Evolutionary conservation across 116 monocot genomes (phyloP), one percentile per base, ranked within the genome.

Genomic region (Zostera marina): DNA sequence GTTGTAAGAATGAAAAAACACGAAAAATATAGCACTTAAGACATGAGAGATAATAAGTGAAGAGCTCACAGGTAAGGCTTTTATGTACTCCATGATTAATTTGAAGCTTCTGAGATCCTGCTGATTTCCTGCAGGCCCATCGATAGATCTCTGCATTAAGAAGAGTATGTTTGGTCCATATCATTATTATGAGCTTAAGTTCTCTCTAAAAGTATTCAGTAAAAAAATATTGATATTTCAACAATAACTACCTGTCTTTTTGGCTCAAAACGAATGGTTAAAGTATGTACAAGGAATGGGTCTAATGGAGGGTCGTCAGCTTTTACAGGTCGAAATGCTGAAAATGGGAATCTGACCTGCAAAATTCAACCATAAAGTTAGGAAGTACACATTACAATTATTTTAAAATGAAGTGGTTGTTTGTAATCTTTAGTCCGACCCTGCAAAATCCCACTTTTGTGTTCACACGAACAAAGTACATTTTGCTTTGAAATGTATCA

Each of bases 321-420:
- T 66, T 76, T 90, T 58, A 96, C 86, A 13, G 96, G 85, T 22
- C 89, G 85, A 62, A 96, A 96, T 66, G 85, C 66, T 70, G 96
- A 96, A 76, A 96, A 96, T 52, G 96, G 96, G 23, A 96, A 76
- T 74, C 90, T 82, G 15, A 93, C 77, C 93, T 93, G 76, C 60
- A 59, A 59, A 56, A 38, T 56, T 2, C 15, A 38, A 8, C 43
- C 16, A 59, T 10, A 42, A 41, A 12, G 17, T 41, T 20, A 59
- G 6, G 1, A 59, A 41, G 7, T 6, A 9, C 11, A 10, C 9
- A 8, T 15, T 56, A 7, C 1, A 5, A 59, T 59, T 41, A 53
- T 11, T 49, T 56, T 17, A 42, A 43, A 64, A n/a, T 40, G 25
- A 11, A 54, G 41, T 51, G 15, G 9, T 15, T 53, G 25, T 16